Evolutionary conservation across 345 rosid species (phyloP).

Genomic region (Garcia nutans): DNA sequence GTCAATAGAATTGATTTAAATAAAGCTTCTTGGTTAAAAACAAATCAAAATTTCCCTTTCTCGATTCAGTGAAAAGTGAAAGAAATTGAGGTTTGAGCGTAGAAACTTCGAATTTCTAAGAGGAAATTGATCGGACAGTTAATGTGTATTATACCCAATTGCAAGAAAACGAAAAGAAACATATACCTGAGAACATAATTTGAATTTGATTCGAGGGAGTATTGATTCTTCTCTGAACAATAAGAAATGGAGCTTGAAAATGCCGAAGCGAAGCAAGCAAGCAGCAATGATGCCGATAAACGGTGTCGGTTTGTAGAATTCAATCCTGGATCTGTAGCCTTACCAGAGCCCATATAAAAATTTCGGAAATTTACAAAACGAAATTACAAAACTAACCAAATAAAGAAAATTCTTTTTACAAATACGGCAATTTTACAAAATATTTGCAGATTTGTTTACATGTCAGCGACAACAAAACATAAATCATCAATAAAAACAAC

Average conservation of each 20-base stretch:
- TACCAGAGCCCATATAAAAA: too few relatives aligned
- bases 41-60: background rate
- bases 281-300: background rate
- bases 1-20: too few relatives aligned
- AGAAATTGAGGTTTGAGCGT: background rate
- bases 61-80: background rate
- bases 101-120: background rate
- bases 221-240: background rate
- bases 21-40: too few relatives aligned
- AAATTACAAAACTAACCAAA: too few relatives aligned
- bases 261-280: background rate
- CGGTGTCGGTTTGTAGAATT: too few relatives aligned
- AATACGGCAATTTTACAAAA: too few relatives aligned
- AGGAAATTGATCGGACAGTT: slow-evolving; percentile 6
- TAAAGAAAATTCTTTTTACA: too few relatives aligned
- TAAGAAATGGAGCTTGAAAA: slow-evolving; percentile 2
- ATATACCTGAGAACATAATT: slow-evolving; percentile 13
- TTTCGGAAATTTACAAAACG: too few relatives aligned
- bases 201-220: background rate
- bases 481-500: too few relatives aligned
- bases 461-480: too few relatives aligned
- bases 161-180: background rate
- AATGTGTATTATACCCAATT: background rate
- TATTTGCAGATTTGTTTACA: too few relatives aligned
- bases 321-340: too few relatives aligned